Evolutionary conservation across 164 flowering plant species (phyloP).

Genomic region (Brasenia schreberi): DNA sequence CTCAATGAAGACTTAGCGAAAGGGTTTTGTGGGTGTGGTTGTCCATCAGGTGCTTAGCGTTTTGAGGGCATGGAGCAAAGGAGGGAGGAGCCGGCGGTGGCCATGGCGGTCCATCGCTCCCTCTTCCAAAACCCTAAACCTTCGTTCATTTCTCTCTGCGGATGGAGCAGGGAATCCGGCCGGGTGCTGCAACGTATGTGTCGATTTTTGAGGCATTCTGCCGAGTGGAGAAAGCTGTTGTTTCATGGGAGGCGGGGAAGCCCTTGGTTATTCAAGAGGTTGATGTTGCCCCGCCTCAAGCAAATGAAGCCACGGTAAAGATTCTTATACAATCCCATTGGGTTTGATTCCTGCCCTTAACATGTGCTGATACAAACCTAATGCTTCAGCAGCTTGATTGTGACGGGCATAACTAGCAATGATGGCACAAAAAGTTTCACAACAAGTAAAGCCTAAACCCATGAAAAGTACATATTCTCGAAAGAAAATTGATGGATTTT

Average conservation of each 20-base stretch:
- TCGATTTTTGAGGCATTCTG: conserved; percentile 53
- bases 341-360: conserved; percentile 39
- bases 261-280: no score
- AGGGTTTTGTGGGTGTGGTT: no score
- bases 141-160: no score
- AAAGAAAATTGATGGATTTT: background rate
- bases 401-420: conserved; percentile 52
- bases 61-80: no score
- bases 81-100: no score
- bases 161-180: conserved; percentile 54
- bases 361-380: conserved; percentile 51
- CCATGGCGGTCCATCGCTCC: no score
- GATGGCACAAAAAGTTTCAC: conserved; percentile 59
- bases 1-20: no score
- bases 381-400: conserved; percentile 52
- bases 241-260: conserved; percentile 42
- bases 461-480: conserved; percentile 10
- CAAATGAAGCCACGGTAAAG: no score
- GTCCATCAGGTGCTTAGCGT: no score
- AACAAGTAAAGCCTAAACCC: conserved; percentile 25
- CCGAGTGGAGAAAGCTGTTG: conserved; percentile 33
- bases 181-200: conserved; percentile 37
- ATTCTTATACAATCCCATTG: conserved; percentile 77
- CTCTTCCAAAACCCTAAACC: no score
- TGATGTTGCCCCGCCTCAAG: no score